phyloP scores from a whole-genome alignment of 192 early-diverging fungal genomes.

The Gaertneriomyces sp. region DNA sequence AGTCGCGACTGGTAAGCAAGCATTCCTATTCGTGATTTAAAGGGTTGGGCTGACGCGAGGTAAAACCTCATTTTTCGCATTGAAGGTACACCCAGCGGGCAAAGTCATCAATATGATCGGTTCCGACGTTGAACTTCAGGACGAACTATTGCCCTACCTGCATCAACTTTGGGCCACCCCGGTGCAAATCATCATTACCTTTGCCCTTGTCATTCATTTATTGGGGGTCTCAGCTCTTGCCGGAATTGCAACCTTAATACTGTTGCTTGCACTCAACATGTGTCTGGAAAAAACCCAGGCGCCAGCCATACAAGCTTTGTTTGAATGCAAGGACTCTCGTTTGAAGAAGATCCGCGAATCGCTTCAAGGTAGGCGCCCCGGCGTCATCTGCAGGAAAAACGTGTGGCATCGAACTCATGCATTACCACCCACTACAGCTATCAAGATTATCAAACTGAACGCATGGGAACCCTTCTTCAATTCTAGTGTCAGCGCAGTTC shows the following conservation, averaged over 20 bases:
- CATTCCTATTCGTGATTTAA: too few relatives aligned
- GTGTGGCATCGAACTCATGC: too few relatives aligned
- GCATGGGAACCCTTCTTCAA: conserved; percentile 83
- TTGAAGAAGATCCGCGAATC: conserved; percentile 4
- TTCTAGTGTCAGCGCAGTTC: conserved; percentile 46
- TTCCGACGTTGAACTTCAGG: conserved; percentile 22
- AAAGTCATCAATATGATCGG: conserved; percentile 30
- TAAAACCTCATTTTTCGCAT: too few relatives aligned
- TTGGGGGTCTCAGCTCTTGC: conserved; percentile 19
- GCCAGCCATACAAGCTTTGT: not conserved
- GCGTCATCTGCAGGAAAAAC: not conserved
- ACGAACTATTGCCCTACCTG: not conserved
- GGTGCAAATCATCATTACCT: conserved; percentile 15
- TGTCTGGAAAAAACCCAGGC: conserved; percentile 5
- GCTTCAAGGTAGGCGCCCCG: not conserved
- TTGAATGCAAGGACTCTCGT: conserved; percentile 2
- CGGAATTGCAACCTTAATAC: conserved; percentile 1
- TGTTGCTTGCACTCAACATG: not conserved
- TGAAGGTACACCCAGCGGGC: conserved; percentile 2
- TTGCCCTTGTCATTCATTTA: conserved; percentile 19
- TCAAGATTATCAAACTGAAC: conserved; percentile 91
- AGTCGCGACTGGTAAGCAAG: too few relatives aligned
- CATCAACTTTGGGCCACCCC: conserved; percentile 9
- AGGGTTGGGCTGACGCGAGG: too few relatives aligned
- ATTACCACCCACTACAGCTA: conserved; percentile 41